These are phyloP conservation scores for Curvularia hawaiiensis DNA, from an alignment of 2,329 filamentous ascomycete genomes.

Conservation along the genomic window DNA sequence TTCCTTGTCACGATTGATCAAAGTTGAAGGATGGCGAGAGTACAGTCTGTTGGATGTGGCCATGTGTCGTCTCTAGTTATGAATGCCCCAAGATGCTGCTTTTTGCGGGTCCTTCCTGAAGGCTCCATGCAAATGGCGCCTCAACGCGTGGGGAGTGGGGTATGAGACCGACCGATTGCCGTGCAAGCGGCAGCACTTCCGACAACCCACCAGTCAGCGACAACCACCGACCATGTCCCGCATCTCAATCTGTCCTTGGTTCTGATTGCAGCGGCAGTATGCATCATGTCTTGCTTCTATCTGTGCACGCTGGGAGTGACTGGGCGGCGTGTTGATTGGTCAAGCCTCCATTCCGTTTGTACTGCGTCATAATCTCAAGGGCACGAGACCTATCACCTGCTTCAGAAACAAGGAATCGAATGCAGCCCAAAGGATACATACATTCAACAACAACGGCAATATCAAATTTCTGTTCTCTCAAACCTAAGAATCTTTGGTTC, in stretches of 20 bases:
- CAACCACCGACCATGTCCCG: neutral
- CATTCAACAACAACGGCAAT: neutral
- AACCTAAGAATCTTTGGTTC: neutral
- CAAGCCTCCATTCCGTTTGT: neutral
- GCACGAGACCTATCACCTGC: constrained; percentile 12
- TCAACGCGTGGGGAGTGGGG: constrained; percentile 9
- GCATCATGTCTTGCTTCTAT: neutral
- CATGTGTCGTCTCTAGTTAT: constrained; percentile 2
- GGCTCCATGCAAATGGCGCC: constrained; percentile 6
- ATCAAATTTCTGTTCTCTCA: neutral
- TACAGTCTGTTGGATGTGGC: neutral
- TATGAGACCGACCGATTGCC: constrained; percentile 2
- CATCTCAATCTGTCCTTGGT: constrained; percentile 1
- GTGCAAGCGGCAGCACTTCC: constrained; percentile 1
- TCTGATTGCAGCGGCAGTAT: constrained; percentile 1
- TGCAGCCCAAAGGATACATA: constrained; percentile 2
- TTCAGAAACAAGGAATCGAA: constrained; percentile 3
- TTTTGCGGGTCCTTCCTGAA: constrained; percentile 3
- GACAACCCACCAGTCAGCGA: constrained; percentile 8
- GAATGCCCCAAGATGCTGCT: constrained; percentile 11
- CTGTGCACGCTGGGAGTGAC: neutral
- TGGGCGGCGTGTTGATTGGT: constrained; percentile 6
- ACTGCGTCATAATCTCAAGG: constrained; percentile 8
- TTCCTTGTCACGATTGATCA: neutral
- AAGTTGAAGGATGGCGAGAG: neutral